These are phyloP conservation scores for Septoria linicola DNA, from an alignment of 2,329 filamentous ascomycete species.

Conservation along the genomic window DNA sequence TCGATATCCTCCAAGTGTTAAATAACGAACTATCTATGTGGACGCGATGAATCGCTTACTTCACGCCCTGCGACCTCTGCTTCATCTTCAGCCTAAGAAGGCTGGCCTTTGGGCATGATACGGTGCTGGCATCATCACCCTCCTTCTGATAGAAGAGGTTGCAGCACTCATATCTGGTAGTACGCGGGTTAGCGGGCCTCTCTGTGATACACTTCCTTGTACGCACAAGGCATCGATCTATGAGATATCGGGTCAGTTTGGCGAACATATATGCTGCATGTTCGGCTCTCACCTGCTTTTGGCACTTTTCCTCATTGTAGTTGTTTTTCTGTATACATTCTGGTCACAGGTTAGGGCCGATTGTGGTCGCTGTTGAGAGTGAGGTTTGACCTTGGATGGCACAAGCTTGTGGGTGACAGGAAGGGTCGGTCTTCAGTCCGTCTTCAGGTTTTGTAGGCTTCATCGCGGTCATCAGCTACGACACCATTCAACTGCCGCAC, in stretches of 20 bases:
- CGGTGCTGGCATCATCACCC: constrained; percentile 72
- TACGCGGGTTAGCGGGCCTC: background rate
- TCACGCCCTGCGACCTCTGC: constrained; percentile 59
- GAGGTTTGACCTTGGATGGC: constrained; percentile 76
- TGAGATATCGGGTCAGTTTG: constrained; percentile 27
- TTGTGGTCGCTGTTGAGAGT: background rate
- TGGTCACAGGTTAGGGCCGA: constrained; percentile 7
- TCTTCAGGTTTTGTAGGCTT: constrained; percentile 52
- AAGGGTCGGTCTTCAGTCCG: constrained; percentile 70
- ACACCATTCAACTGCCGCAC: background rate
- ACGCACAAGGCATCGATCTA: constrained; percentile 69
- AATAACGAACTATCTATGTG: constrained; percentile 26
- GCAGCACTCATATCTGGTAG: constrained; percentile 74
- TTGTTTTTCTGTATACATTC: constrained; percentile 76
- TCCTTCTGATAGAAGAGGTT: constrained; percentile 78
- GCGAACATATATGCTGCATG: background rate
- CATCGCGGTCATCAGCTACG: background rate
- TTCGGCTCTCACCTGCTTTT: constrained; percentile 46
- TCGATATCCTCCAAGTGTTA: constrained; percentile 46
- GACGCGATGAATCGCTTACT: constrained; percentile 18
- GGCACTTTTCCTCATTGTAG: constrained; percentile 83
- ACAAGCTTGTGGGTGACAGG: constrained; percentile 85
- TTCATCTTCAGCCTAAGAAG: constrained; percentile 79
- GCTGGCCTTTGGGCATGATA: constrained; percentile 81
- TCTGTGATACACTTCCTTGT: background rate